phyloP scores from a whole-genome alignment of 208 protist genomes.

The Leishmania aethiopica region DNA sequence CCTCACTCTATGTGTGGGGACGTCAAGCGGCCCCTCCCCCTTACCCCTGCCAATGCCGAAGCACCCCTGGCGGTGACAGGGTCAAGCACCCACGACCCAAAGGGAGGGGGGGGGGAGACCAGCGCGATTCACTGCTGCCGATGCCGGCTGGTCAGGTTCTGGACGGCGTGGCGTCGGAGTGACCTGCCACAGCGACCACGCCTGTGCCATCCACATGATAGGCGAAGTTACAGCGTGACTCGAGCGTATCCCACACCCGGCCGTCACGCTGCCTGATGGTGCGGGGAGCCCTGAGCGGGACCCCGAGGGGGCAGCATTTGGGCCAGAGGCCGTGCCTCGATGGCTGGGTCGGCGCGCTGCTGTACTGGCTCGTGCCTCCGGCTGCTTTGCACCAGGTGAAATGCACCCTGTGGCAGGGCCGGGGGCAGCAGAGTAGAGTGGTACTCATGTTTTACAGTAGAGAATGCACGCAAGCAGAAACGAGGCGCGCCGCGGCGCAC shows the following conservation, averaged over 20 bases:
- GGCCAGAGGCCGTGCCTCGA: neutral
- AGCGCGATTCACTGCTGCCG: neutral
- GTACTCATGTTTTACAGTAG: neutral
- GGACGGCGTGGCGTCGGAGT: neutral
- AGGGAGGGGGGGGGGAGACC: too few species aligned
- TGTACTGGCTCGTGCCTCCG: neutral
- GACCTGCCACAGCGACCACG: neutral
- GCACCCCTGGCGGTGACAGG: neutral
- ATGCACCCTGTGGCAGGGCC: neutral
- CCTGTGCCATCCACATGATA: neutral
- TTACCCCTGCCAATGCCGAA: neutral
- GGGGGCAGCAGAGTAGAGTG: neutral
- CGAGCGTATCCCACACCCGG: neutral
- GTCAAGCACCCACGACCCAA: neutral
- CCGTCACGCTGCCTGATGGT: neutral
- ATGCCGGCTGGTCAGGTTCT: neutral
- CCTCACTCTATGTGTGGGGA: neutral
- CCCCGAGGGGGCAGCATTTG: neutral
- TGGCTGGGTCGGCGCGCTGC: neutral
- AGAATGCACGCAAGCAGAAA: neutral
- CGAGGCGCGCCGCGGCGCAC: too few species aligned
- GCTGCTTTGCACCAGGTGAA: neutral
- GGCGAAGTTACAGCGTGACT: neutral
- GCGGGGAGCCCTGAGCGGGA: too few species aligned
- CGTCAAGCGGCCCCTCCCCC: neutral